Evolutionary conservation across 1,284 basidiomycete species (phyloP).

Genomic region (Papiliotrema flavescens): DNA sequence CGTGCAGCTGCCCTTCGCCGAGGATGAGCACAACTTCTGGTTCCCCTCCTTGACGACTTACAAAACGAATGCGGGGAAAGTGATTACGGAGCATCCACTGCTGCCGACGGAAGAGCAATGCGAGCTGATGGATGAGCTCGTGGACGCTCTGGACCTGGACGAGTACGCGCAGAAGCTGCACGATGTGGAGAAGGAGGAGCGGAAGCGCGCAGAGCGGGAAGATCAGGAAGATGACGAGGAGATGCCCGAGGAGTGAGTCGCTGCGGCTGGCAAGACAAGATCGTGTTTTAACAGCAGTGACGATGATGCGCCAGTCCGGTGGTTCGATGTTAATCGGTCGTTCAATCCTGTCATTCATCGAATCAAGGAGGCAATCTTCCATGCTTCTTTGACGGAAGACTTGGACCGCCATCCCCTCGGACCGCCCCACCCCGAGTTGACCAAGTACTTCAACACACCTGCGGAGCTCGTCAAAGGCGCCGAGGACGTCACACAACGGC

Average conservation of each 20-base stretch:
- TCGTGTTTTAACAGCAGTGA: background rate
- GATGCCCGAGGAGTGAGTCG: slow-evolving; percentile 18
- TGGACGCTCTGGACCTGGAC: slow-evolving; percentile 79
- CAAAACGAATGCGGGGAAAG: slow-evolving; percentile 70
- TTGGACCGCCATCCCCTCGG: slow-evolving; percentile 69
- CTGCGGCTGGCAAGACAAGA: background rate
- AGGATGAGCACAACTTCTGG: slow-evolving; percentile 81
- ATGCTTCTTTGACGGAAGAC: slow-evolving; percentile 72
- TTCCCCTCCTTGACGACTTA: slow-evolving; percentile 79
- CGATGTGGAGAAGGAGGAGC: slow-evolving; percentile 10
- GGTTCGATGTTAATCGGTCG: slow-evolving; percentile 73
- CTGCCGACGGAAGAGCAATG: slow-evolving; percentile 77
- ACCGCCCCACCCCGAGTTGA: slow-evolving; percentile 76
- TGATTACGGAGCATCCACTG: slow-evolving; percentile 69
- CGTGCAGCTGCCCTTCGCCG: slow-evolving; percentile 85
- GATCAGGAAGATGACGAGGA: slow-evolving; percentile 14
- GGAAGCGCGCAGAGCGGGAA: slow-evolving; percentile 6
- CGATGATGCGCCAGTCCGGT: slow-evolving; percentile 57
- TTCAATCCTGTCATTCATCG: slow-evolving; percentile 90
- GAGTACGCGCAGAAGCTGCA: slow-evolving; percentile 19
- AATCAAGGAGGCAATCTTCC: slow-evolving; percentile 86
- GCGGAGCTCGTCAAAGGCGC: slow-evolving; percentile 61
- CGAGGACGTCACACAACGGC: slow-evolving; percentile 57
- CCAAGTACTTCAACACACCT: slow-evolving; percentile 79
- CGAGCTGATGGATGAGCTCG: slow-evolving; percentile 77